phyloP scores from a whole-genome alignment of 176 grass and related monocot genomes.

The Oryza glaberrima region DNA sequence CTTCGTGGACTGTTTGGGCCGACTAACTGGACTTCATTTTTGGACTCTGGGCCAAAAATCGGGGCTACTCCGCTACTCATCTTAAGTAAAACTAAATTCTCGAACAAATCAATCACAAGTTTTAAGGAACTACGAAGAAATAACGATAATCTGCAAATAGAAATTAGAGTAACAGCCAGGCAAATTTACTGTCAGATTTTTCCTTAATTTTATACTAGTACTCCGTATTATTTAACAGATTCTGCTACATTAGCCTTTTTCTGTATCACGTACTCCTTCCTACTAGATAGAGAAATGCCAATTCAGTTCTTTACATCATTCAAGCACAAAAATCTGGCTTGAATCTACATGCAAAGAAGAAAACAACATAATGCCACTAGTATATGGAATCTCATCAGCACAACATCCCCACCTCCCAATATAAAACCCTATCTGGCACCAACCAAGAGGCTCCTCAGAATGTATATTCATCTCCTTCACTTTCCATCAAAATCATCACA shows the following conservation, averaged over 20 bases:
- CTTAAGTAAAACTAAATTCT: too few relatives aligned
- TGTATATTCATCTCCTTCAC: conserved; percentile 10
- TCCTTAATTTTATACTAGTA: neutral
- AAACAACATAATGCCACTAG: neutral
- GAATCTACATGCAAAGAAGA: conserved; percentile 28
- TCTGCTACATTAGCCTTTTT: neutral
- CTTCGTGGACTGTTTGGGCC: too few relatives aligned
- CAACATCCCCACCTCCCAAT: neutral
- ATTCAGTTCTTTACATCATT: conserved; percentile 28
- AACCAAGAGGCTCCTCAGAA: neutral
- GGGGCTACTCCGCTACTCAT: too few relatives aligned
- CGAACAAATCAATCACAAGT: too few relatives aligned
- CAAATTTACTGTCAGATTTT: neutral
- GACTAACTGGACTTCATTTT: too few relatives aligned
- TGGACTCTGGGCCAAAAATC: too few relatives aligned
- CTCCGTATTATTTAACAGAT: neutral
- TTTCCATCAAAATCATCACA: conserved; percentile 32
- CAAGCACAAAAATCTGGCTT: conserved; percentile 48
- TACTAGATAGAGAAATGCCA: conserved; percentile 11
- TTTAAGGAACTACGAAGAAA: too few relatives aligned
- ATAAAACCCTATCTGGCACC: conserved; percentile 1
- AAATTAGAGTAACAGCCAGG: neutral
- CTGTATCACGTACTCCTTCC: neutral
- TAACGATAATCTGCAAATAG: too few relatives aligned
- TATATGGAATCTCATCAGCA: neutral